Evolutionary conservation across 306 rosid genomes (phyloP).

Genomic region (Inga laurina): DNA sequence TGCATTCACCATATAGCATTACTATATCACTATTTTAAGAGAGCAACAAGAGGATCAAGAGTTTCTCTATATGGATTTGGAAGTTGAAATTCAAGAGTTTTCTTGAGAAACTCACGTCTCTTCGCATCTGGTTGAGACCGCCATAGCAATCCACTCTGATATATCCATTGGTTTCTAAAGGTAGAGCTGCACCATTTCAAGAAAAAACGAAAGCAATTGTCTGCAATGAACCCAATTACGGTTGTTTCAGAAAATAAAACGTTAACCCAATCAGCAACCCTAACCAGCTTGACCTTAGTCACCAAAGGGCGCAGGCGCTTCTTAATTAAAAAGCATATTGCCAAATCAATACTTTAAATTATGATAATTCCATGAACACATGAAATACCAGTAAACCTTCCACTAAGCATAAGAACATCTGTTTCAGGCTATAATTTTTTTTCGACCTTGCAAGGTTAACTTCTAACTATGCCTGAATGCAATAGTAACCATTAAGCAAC

Average conservation of each 20-base stretch:
- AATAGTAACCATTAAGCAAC: neutral
- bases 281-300: constrained; percentile 16
- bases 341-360: constrained; percentile 10
- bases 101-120: constrained; percentile 70
- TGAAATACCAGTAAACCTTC: constrained; percentile 6
- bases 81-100: constrained; percentile 25
- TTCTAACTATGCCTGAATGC: neutral
- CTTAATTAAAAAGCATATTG: constrained; percentile 11
- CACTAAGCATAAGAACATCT: neutral
- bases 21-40: constrained; percentile 28
- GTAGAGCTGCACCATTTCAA: constrained; percentile 83
- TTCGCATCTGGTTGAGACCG: constrained; percentile 94
- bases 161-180: constrained; percentile 70
- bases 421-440: neutral
- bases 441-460: neutral
- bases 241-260: constrained; percentile 60
- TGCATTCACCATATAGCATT: constrained; percentile 39
- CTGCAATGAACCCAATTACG: constrained; percentile 85
- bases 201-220: constrained; percentile 54
- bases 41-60: constrained; percentile 16
- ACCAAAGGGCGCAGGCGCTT: neutral
- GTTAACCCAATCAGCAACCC: constrained; percentile 28
- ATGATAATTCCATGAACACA: neutral
- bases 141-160: constrained; percentile 95
- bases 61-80: neutral